Evolutionary conservation across 257 asterid species (phyloP).

Genomic region (Ligustrum vulgare): DNA sequence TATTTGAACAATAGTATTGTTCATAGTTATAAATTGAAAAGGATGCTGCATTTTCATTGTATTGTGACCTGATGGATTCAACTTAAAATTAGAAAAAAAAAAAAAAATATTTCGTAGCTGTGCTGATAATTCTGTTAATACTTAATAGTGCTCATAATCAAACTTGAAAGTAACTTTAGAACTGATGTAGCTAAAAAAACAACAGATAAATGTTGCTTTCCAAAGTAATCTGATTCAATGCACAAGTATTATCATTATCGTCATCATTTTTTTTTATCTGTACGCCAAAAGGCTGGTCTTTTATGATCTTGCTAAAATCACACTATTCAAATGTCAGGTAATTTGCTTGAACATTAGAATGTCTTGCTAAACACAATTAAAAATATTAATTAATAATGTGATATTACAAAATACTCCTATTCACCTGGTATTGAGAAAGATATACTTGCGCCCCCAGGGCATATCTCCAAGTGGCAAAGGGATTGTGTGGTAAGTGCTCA

Average conservation of each 20-base stretch:
- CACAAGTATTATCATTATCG: background rate
- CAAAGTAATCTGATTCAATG: background rate
- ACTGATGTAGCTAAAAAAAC: background rate
- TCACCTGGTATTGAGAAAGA: background rate
- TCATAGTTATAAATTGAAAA: too few species aligned
- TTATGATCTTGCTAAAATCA: background rate
- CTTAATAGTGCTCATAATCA: background rate
- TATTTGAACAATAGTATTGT: background rate
- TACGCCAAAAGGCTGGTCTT: background rate
- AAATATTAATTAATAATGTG: background rate
- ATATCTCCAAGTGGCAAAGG: too few species aligned
- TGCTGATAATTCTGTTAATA: background rate
- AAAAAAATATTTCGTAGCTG: background rate
- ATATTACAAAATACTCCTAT: background rate
- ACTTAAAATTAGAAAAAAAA: background rate
- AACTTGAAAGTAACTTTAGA: background rate
- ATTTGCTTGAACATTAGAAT: background rate
- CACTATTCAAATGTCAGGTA: background rate
- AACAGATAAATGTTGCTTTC: background rate
- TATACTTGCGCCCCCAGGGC: too few species aligned
- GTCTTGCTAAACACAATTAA: background rate
- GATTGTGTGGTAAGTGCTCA: too few species aligned
- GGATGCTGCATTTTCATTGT: background rate
- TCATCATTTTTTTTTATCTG: too few species aligned
- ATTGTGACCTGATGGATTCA: background rate